These are phyloP conservation scores for Candida glucosophila DNA, from an alignment of 1,139 yeast genomes.

Conservation along the genomic window DNA sequence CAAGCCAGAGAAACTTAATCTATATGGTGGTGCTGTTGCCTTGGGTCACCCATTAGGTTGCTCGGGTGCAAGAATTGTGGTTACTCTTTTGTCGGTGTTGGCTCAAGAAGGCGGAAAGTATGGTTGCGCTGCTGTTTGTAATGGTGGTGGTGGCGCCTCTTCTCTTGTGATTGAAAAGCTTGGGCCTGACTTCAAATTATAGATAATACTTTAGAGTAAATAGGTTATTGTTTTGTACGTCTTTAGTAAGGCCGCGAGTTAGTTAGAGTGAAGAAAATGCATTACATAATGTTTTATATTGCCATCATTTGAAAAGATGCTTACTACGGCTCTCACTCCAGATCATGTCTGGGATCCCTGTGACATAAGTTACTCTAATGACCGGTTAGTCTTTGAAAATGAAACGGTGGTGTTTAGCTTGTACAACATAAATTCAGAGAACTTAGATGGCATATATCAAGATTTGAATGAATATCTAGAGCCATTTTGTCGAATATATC, in stretches of 20 bases:
- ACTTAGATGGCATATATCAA: slow-evolving; percentile 1
- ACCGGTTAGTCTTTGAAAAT: slow-evolving; percentile 3
- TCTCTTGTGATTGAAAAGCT: slow-evolving; percentile 12
- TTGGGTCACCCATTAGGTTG: slow-evolving; percentile 92
- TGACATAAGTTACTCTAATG: slow-evolving; percentile 2
- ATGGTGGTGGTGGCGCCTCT: slow-evolving; percentile 98
- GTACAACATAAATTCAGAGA: slow-evolving; percentile 2
- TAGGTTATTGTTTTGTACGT: no score
- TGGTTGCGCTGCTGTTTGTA: slow-evolving; percentile 89
- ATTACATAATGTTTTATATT: no score
- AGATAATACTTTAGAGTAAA: no score
- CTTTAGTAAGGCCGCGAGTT: no score
- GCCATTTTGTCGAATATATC: slow-evolving; percentile 32
- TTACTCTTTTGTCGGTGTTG: slow-evolving; percentile 66
- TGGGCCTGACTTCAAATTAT: slow-evolving; percentile 23
- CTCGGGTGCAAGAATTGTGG: slow-evolving; percentile 87
- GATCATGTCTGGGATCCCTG: slow-evolving; percentile 5
- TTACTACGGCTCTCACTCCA: no score
- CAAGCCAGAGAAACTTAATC: slow-evolving; percentile 63
- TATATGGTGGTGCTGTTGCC: slow-evolving; percentile 95
- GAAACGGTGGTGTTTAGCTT: slow-evolving; percentile 3
- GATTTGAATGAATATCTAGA: slow-evolving; percentile 14
- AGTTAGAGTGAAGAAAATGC: no score
- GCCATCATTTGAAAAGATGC: no score
- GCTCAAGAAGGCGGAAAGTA: slow-evolving; percentile 70